Conservation (phyloP, 2,329 filamentous ascomycete genomes). For the Penicillium palitans region DNA sequence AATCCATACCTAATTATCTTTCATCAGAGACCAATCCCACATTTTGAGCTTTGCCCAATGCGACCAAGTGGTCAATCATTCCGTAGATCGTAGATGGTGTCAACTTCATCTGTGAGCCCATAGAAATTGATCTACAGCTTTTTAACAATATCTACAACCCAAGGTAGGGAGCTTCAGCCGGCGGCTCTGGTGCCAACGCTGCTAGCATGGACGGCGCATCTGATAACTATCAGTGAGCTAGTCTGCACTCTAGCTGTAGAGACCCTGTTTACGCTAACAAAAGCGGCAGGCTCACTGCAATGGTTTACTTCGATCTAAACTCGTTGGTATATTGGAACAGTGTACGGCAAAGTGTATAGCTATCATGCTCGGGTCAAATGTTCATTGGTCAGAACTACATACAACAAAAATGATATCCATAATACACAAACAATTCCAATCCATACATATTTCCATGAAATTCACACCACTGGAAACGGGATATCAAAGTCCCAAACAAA, state of each 20-base stretch:
- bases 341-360: neutral
- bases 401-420: conserved; percentile 1
- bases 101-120: neutral
- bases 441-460: conserved; percentile 12
- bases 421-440: conserved; percentile 11
- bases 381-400: conserved; percentile 7
- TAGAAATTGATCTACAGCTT: neutral
- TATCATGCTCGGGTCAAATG: neutral
- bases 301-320: neutral
- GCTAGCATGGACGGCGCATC: conserved; percentile 13
- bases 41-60: too few species aligned
- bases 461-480: conserved; percentile 6
- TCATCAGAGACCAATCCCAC: neutral
- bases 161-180: conserved; percentile 11
- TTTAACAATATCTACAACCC: neutral
- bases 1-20: neutral
- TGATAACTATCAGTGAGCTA: conserved; percentile 30
- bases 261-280: conserved; percentile 29
- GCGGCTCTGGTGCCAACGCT: conserved; percentile 28
- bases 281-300: neutral
- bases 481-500: conserved; percentile 7
- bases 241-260: conserved; percentile 49
- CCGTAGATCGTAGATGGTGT: neutral
- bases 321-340: neutral
- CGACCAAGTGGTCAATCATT: neutral